Evolutionary conservation across 2,329 filamentous ascomycete species (phyloP).

Genomic region (Alternaria metachromatica): DNA sequence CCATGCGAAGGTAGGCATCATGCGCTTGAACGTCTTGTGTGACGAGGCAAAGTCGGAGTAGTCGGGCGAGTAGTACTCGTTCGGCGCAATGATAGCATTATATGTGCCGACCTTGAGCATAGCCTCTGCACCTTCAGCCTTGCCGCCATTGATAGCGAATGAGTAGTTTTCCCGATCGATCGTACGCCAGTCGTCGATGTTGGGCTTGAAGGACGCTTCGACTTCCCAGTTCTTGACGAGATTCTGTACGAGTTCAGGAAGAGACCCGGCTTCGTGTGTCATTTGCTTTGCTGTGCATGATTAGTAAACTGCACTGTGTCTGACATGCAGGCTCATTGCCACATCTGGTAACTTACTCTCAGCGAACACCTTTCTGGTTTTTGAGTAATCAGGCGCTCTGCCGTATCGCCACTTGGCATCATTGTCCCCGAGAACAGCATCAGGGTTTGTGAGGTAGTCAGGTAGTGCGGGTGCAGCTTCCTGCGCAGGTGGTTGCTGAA

Average conservation of each 20-base stretch:
- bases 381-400: conserved; percentile 67
- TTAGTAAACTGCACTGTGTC: neutral
- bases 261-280: conserved; percentile 62
- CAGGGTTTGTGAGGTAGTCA: conserved; percentile 65
- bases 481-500: conserved; percentile 30
- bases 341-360: conserved; percentile 57
- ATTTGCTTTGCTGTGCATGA: conserved; percentile 60
- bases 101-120: conserved; percentile 74
- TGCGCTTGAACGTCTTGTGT: conserved; percentile 74
- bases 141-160: conserved; percentile 69
- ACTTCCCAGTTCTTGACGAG: conserved; percentile 78
- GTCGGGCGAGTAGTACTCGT: conserved; percentile 68
- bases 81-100: conserved; percentile 69
- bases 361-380: conserved; percentile 65
- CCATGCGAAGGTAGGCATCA: conserved; percentile 77
- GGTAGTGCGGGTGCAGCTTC: conserved; percentile 53
- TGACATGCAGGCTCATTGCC: neutral
- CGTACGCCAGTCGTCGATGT: conserved; percentile 69
- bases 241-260: conserved; percentile 69
- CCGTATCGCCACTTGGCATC: conserved; percentile 67
- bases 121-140: conserved; percentile 63
- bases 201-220: conserved; percentile 71
- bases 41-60: conserved; percentile 67
- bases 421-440: conserved; percentile 63
- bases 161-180: conserved; percentile 66